Conservation (phyloP, 2,329 filamentous ascomycete genomes). For the Xylaria sp. region DNA sequence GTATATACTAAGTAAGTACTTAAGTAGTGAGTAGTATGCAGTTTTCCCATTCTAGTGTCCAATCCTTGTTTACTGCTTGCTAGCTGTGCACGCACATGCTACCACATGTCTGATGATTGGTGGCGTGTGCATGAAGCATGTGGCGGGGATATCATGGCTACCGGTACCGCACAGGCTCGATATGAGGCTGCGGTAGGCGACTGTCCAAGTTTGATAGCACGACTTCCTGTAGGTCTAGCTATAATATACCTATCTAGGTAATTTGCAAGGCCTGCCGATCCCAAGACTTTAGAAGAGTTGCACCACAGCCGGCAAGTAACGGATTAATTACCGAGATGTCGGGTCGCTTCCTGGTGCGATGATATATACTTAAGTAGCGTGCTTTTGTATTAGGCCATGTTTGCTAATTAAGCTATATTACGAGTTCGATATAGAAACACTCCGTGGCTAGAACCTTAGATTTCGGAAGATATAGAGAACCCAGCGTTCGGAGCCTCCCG, state of each 20-base stretch:
- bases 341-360: not conserved
- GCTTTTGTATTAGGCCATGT: too few species aligned
- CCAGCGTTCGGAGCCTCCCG: not conserved
- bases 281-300: not conserved
- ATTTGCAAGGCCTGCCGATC: too few species aligned
- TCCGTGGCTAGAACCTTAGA: not conserved
- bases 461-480: not conserved
- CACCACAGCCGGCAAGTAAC: not conserved
- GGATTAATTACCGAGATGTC: conserved; percentile 17
- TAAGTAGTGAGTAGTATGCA: too few species aligned
- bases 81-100: too few species aligned
- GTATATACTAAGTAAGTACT: too few species aligned
- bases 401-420: conserved; percentile 17
- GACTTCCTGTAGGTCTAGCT: too few species aligned
- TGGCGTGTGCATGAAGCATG: not conserved
- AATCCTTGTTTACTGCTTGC: too few species aligned
- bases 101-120: conserved; percentile 12
- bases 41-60: conserved; percentile 5
- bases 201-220: not conserved
- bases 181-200: not conserved
- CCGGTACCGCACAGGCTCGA: too few species aligned
- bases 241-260: too few species aligned
- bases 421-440: not conserved
- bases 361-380: too few species aligned
- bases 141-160: not conserved